phyloP scores from a whole-genome alignment of 768 basidiomycete genomes.

The Lentinus brumalis region DNA sequence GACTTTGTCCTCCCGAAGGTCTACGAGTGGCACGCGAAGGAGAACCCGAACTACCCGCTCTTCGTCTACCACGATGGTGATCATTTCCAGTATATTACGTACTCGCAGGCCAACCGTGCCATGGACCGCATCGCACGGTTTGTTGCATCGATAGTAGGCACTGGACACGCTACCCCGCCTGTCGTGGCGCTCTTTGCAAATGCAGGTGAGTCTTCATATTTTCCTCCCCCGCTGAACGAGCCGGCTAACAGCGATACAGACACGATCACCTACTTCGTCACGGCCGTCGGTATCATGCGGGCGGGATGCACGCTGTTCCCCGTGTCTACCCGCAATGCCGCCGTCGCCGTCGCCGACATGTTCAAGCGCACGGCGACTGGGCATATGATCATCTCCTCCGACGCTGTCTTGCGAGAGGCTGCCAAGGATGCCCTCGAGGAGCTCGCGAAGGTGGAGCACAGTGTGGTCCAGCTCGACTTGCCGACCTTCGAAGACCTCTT shows the following conservation, averaged over 20 bases:
- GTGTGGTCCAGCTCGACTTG: constrained; percentile 3
- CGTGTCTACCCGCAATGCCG: constrained; percentile 37
- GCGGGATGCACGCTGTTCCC: constrained; percentile 33
- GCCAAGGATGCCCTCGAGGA: neutral
- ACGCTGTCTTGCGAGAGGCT: neutral
- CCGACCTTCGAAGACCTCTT: constrained; percentile 14
- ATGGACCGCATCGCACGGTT: constrained; percentile 30
- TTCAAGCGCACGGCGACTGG: constrained; percentile 8
- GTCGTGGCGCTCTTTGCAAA: constrained; percentile 30
- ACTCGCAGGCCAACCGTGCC: constrained; percentile 28
- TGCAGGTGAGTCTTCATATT: constrained; percentile 8
- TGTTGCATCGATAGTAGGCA: neutral
- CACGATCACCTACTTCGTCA: constrained; percentile 22
- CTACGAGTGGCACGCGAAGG: constrained; percentile 36
- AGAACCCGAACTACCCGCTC: constrained; percentile 36
- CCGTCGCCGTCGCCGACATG: constrained; percentile 34
- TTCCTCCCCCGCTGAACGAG: neutral
- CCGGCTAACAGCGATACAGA: constrained; percentile 22
- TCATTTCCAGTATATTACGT: constrained; percentile 20
- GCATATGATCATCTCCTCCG: constrained; percentile 12
- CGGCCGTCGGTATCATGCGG: constrained; percentile 21
- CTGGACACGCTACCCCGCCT: constrained; percentile 3
- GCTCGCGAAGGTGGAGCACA: neutral
- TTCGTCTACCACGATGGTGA: constrained; percentile 30
- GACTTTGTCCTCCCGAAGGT: constrained; percentile 34